Conservation (phyloP, 1,284 basidiomycete species). For the Vanrija humicola region DNA sequence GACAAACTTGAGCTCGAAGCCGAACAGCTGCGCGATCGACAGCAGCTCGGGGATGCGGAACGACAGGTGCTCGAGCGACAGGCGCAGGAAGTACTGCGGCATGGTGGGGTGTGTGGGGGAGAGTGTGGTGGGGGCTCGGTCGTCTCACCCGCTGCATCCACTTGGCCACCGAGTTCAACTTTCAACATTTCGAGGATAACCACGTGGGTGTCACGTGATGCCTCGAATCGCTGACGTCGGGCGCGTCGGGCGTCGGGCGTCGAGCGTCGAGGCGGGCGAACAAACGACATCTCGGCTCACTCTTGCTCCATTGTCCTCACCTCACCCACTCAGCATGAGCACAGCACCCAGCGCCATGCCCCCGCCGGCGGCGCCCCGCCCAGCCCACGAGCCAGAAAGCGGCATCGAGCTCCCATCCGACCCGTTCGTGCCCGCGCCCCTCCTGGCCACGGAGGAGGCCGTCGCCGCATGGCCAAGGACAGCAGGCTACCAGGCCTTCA, state of each 20-base stretch:
- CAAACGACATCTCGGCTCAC: no score
- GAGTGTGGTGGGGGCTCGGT: background rate
- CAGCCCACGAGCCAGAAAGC: no score
- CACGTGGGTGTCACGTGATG: constrained; percentile 2
- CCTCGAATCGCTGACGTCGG: no score
- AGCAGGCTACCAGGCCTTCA: constrained; percentile 66
- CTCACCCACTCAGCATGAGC: background rate
- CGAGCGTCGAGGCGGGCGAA: no score
- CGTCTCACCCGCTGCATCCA: background rate
- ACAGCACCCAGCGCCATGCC: background rate
- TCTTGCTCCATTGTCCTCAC: background rate
- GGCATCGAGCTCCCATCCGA: constrained; percentile 18
- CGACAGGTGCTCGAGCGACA: constrained; percentile 72
- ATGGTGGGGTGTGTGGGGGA: constrained; percentile 8
- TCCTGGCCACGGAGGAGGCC: constrained; percentile 59
- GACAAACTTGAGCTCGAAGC: constrained; percentile 39
- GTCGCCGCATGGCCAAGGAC: constrained; percentile 65
- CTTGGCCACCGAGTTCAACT: background rate
- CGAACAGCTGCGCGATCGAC: constrained; percentile 37
- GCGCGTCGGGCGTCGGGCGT: no score
- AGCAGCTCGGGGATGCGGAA: constrained; percentile 76
- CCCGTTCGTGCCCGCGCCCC: constrained; percentile 20
- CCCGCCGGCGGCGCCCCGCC: background rate
- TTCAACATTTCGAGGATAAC: constrained; percentile 8
- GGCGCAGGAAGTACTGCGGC: constrained; percentile 63